phyloP scores from a whole-genome alignment of 495 filamentous ascomycete genomes.

The Penicillium nucicola region DNA sequence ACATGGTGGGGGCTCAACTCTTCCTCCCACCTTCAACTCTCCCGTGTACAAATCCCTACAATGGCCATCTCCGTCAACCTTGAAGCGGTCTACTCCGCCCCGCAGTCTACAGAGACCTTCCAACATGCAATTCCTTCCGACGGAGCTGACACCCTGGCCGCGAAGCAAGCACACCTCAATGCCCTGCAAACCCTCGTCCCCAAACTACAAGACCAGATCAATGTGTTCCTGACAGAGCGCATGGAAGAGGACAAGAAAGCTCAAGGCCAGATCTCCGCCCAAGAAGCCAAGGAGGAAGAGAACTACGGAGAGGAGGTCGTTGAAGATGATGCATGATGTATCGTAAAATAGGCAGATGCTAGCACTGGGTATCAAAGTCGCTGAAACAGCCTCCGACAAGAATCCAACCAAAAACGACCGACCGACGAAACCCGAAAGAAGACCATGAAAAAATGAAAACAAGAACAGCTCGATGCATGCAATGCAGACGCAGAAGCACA shows the following conservation, averaged over 20 bases:
- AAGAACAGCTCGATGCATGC: constrained; percentile 3
- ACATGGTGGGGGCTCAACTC: too few relatives aligned
- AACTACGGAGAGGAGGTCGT: constrained; percentile 80
- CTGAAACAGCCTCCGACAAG: constrained; percentile 16
- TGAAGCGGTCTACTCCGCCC: constrained; percentile 57
- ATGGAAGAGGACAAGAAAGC: constrained; percentile 85
- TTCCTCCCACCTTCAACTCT: not conserved
- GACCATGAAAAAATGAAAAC: constrained; percentile 9
- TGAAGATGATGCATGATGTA: constrained; percentile 46
- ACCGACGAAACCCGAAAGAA: constrained; percentile 8
- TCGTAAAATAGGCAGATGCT: constrained; percentile 14
- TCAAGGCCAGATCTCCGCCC: constrained; percentile 47
- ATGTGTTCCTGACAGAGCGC: constrained; percentile 74
- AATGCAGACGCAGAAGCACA: constrained; percentile 13
- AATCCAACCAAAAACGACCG: constrained; percentile 10
- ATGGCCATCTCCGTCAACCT: constrained; percentile 24
- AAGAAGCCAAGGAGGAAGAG: constrained; percentile 71
- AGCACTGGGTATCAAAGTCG: constrained; percentile 42
- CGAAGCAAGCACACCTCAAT: constrained; percentile 65
- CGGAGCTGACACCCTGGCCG: constrained; percentile 31
- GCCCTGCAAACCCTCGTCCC: constrained; percentile 59
- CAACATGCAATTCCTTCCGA: constrained; percentile 39
- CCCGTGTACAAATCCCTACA: not conserved
- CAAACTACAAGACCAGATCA: constrained; percentile 69
- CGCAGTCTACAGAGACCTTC: constrained; percentile 40